These are phyloP conservation scores for Antarctomyces pellizariae DNA, from an alignment of 495 filamentous ascomycete species.

Conservation along the genomic window DNA sequence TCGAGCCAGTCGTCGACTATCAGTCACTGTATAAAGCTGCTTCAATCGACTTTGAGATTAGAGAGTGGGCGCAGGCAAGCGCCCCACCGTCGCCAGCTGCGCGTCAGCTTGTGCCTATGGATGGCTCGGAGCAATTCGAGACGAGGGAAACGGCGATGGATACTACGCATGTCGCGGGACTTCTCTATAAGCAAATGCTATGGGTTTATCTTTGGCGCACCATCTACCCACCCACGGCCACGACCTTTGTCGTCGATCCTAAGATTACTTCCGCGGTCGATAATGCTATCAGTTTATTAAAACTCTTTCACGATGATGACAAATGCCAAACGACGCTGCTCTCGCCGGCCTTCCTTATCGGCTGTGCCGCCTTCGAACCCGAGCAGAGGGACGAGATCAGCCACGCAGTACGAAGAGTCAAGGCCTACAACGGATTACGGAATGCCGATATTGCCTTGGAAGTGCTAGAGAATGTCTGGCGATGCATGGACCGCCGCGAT, in stretches of 20 bases:
- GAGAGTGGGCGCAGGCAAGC: constrained; percentile 51
- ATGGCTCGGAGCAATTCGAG: too few species aligned
- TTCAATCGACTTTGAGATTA: constrained; percentile 53
- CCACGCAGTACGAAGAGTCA: constrained; percentile 41
- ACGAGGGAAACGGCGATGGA: too few species aligned
- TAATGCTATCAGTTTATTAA: constrained; percentile 42
- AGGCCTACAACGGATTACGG: constrained; percentile 54
- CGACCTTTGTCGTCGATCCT: constrained; percentile 20
- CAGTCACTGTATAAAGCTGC: constrained; percentile 48
- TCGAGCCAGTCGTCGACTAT: constrained; percentile 54
- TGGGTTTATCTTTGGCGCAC: constrained; percentile 83
- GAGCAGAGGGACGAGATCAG: constrained; percentile 46
- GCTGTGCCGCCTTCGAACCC: constrained; percentile 55
- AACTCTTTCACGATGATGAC: constrained; percentile 31
- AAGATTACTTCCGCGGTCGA: constrained; percentile 57
- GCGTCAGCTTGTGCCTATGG: too few species aligned
- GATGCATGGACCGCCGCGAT: constrained; percentile 50
- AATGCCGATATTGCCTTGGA: constrained; percentile 56
- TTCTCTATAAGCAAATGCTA: constrained; percentile 73
- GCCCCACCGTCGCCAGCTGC: constrained; percentile 45
- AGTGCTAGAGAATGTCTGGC: constrained; percentile 65
- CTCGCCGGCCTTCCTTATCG: constrained; percentile 72
- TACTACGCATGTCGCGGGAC: constrained; percentile 47
- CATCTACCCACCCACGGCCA: constrained; percentile 36
- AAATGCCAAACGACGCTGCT: constrained; percentile 56